These are phyloP conservation scores for Marasmius tenuissimus DNA, from an alignment of 1,284 basidiomycete genomes.

Conservation along the genomic window DNA sequence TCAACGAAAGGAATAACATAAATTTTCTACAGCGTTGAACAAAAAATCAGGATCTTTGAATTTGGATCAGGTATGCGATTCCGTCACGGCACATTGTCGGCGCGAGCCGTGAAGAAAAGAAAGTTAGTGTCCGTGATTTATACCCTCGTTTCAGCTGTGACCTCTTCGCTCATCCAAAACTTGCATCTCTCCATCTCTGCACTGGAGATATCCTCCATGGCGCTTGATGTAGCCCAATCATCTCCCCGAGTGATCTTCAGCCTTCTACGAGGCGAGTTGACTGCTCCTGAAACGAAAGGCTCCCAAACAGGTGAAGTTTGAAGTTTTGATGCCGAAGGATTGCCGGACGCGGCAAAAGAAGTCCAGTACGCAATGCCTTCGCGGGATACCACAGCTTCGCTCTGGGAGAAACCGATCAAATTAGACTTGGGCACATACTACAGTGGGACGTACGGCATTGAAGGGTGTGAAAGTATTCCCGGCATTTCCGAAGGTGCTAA, in stretches of 20 bases:
- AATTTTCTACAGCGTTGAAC: not conserved
- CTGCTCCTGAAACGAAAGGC: conserved; percentile 12
- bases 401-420: conserved; percentile 23
- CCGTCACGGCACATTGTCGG: not conserved
- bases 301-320: conserved; percentile 33
- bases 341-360: conserved; percentile 36
- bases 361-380: conserved; percentile 48
- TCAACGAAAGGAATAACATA: too few species aligned
- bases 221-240: conserved; percentile 21
- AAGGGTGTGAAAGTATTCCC: conserved; percentile 38
- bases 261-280: conserved; percentile 13
- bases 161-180: conserved; percentile 41
- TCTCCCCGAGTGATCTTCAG: conserved; percentile 23
- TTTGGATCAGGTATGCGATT: too few species aligned
- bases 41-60: not conserved
- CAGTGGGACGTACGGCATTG: conserved; percentile 30
- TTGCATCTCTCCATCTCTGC: conserved; percentile 34
- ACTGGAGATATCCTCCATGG: conserved; percentile 30
- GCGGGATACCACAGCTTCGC: conserved; percentile 35
- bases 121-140: conserved; percentile 1
- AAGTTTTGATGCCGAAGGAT: conserved; percentile 31
- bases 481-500: conserved; percentile 32
- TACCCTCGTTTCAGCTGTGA: conserved; percentile 26
- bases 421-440: conserved; percentile 1
- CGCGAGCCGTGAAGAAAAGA: not conserved